Base-by-base conservation (phyloP, 2,329 filamentous ascomycete species). In the Colletotrichum paranaense region DNA sequence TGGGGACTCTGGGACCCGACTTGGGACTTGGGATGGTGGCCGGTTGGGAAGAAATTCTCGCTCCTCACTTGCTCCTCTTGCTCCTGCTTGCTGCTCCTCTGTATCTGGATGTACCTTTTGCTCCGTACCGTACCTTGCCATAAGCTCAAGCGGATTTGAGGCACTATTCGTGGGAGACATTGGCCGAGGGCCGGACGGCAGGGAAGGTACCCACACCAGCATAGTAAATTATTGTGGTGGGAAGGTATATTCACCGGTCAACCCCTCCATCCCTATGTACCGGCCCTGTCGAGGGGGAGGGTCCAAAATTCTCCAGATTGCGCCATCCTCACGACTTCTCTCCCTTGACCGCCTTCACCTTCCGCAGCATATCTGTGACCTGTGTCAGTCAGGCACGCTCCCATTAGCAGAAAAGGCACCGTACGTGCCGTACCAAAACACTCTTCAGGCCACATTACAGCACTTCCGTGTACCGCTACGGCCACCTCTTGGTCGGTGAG, bases 231-330 rank as follows among this genome's bases (percentile, higher is more conserved):
- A 2, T 2, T 12, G 14, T 32, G 49, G 16, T 14, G 56, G n/a
- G 14, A 28, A 73, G 22, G 71, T 73, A 73, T 52, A 42, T 11
- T 52, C n/a, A 22, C 60, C 56, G 35, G 60, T 30, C 62, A 56
- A 71, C 71, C 67, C 71, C 71, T 71, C 71, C 67, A 73, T 73
- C 49, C 46, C 42, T 12, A 65, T 58, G 71, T 73, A 73, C 67
- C 67, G 3, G 28, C 71, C 71, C 71, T 71, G 71, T 70, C 56
- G 71, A 70, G 35, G 60, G 60, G 71, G 56, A 55, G 12, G 67
- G 35, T 55, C 71, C 71, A 62, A 52, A 73, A 70, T 73, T 73
- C 71, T 73, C 71, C 71, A 73, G 71, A 73, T 73, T 73, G 71
- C 71, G 62, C 71, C 71, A 73, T 73, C 60, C 67, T 65, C 60